Conservation (phyloP, 176 grass and related monocot species). For the sorghum (Sorghum bicolor) region DNA sequence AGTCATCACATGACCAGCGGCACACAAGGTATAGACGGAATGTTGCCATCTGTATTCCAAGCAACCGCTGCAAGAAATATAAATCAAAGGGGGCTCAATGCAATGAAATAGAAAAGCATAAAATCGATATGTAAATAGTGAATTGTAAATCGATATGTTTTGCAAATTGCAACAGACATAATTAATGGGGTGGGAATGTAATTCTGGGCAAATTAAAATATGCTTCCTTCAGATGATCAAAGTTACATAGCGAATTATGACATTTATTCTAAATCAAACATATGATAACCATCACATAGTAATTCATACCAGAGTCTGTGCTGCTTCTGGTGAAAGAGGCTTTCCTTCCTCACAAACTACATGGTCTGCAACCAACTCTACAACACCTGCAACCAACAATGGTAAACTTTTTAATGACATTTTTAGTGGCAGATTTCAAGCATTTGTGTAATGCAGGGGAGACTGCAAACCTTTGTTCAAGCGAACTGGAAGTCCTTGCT, state of each 20-base stretch:
- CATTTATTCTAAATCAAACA: not conserved
- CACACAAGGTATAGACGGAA: conserved; percentile 78
- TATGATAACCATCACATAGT: not conserved
- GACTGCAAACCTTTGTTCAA: not conserved
- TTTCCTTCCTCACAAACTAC: conserved; percentile 88
- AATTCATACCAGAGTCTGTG: conserved; percentile 62
- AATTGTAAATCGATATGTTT: not conserved
- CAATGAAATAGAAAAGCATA: not conserved
- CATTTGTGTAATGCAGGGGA: not conserved
- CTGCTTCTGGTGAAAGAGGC: conserved; percentile 78
- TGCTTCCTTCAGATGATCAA: not conserved
- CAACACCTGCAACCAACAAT: conserved; percentile 47
- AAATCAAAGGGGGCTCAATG: conserved; percentile 1
- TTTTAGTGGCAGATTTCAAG: not conserved
- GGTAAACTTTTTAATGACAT: not conserved
- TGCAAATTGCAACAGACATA: not conserved
- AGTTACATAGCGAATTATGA: no score
- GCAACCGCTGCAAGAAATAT: conserved; percentile 49
- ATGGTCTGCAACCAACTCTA: conserved; percentile 89
- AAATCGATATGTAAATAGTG: no score
- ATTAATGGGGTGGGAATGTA: not conserved
- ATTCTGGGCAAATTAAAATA: not conserved
- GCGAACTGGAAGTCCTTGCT: no score
- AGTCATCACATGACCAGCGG: conserved; percentile 67
- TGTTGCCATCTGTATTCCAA: conserved; percentile 78